phyloP scores from a whole-genome alignment of 2,329 filamentous ascomycete species.

The Zymoseptoria tritici region DNA sequence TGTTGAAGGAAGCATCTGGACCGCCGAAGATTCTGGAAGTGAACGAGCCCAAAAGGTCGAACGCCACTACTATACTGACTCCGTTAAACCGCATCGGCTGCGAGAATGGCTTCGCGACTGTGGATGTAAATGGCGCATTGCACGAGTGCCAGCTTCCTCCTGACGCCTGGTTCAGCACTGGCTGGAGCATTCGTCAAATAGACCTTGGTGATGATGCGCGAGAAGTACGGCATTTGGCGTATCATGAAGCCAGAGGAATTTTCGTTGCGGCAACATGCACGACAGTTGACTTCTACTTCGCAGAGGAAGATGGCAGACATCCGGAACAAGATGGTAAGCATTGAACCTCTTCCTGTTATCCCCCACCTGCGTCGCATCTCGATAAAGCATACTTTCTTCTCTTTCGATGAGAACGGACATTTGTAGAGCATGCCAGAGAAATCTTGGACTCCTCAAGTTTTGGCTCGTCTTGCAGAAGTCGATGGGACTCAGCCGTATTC shows the following conservation, averaged over 20 bases:
- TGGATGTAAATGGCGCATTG: conserved; percentile 51
- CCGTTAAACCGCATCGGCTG: conserved; percentile 70
- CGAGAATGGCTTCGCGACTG: conserved; percentile 69
- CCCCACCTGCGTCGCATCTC: conserved; percentile 13
- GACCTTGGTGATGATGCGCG: conserved; percentile 47
- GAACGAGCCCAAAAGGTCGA: not conserved
- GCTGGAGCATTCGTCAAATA: conserved; percentile 67
- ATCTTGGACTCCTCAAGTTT: not conserved
- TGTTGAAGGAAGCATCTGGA: conserved; percentile 75
- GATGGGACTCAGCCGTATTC: not conserved
- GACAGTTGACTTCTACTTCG: conserved; percentile 67
- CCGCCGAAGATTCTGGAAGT: conserved; percentile 54
- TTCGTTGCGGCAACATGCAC: conserved; percentile 70
- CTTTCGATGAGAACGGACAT: conserved; percentile 18
- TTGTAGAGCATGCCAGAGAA: conserved; percentile 24
- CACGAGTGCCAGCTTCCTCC: conserved; percentile 65
- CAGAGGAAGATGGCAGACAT: conserved; percentile 74
- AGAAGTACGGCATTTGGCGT: conserved; percentile 66
- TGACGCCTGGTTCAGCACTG: conserved; percentile 64
- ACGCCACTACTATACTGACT: conserved; percentile 45
- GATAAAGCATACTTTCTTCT: conserved; percentile 20
- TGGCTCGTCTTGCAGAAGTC: not conserved
- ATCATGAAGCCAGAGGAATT: conserved; percentile 64
- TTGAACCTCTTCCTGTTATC: not conserved
- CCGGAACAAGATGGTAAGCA: conserved; percentile 64